Evolutionary conservation across 371 early-diverging fungal species (phyloP).

Genomic region (Syncephalastrum monosporum): DNA sequence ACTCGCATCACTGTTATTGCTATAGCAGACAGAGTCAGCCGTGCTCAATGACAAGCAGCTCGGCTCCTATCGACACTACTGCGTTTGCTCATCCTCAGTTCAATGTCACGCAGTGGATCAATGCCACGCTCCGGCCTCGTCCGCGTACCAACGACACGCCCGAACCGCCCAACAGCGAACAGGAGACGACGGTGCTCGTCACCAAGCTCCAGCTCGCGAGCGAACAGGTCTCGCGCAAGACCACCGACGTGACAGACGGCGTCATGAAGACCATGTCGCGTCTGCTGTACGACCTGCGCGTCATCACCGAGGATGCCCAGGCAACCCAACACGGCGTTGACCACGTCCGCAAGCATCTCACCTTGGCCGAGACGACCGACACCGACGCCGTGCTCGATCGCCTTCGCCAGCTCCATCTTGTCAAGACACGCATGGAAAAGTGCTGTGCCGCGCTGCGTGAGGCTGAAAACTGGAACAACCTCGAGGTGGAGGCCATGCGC

Average conservation of each 20-base stretch:
- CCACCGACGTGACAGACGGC: constrained; percentile 48
- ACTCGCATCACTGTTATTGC: no score
- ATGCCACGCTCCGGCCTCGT: constrained; percentile 35
- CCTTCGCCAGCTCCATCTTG: constrained; percentile 65
- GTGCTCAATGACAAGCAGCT: constrained; percentile 11
- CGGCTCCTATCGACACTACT: constrained; percentile 19
- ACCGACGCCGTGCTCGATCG: constrained; percentile 58
- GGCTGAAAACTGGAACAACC: constrained; percentile 77
- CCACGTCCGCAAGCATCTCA: constrained; percentile 42
- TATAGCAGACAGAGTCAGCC: no score
- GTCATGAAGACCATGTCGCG: constrained; percentile 62
- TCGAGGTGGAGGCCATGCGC: constrained; percentile 65
- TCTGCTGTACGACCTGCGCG: constrained; percentile 62
- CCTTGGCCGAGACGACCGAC: constrained; percentile 21
- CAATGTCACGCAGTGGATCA: constrained; percentile 68
- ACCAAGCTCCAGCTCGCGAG: constrained; percentile 58
- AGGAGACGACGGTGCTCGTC: constrained; percentile 56
- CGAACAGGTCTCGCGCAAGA: constrained; percentile 51
- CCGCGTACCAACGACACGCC: background rate
- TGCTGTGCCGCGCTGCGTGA: constrained; percentile 56
- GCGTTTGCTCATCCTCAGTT: constrained; percentile 50
- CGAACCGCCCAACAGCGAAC: constrained; percentile 22
- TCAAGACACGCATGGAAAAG: constrained; percentile 70
- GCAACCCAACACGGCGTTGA: constrained; percentile 49
- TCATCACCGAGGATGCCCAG: constrained; percentile 56